These are phyloP conservation scores for Dendrocalamus latiflorus DNA, from an alignment of 202 grass and related monocot species.

Conservation along the genomic window DNA sequence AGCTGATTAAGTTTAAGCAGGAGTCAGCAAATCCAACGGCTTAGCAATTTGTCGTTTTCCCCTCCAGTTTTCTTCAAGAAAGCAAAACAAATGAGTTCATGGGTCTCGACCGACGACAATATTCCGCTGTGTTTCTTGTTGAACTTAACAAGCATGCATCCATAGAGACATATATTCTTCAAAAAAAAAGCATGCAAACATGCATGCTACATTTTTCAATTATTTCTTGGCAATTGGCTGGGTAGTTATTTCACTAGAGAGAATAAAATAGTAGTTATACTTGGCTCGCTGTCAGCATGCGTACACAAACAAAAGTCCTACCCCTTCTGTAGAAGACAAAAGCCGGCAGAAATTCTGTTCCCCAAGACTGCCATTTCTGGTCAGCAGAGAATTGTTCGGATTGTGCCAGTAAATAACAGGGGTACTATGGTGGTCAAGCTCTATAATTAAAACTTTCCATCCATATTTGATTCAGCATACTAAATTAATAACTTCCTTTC, in stretches of 20 bases:
- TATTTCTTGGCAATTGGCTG: neutral
- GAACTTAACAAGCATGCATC: neutral
- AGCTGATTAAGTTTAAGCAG: neutral
- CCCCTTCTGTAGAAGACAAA: neutral
- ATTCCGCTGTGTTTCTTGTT: neutral
- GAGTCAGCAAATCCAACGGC: constrained; percentile 5
- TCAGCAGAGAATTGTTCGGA: constrained; percentile 9
- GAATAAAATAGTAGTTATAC: neutral
- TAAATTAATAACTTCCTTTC: too few species aligned
- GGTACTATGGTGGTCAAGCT: too few species aligned
- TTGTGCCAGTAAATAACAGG: neutral
- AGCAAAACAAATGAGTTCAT: neutral
- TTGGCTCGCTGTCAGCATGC: neutral
- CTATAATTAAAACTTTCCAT: too few species aligned
- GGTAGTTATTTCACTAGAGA: neutral
- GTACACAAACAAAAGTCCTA: neutral
- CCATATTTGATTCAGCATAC: too few species aligned
- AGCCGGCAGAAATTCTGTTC: constrained; percentile 16
- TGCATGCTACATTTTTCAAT: neutral
- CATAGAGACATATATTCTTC: neutral
- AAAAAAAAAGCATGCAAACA: neutral
- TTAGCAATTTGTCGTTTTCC: constrained; percentile 6
- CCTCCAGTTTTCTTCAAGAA: neutral
- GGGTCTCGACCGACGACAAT: neutral
- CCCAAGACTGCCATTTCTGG: neutral